Evolutionary conservation across 192 early-diverging fungal genomes (phyloP).

Genomic region (Lobosporangium transversale): DNA sequence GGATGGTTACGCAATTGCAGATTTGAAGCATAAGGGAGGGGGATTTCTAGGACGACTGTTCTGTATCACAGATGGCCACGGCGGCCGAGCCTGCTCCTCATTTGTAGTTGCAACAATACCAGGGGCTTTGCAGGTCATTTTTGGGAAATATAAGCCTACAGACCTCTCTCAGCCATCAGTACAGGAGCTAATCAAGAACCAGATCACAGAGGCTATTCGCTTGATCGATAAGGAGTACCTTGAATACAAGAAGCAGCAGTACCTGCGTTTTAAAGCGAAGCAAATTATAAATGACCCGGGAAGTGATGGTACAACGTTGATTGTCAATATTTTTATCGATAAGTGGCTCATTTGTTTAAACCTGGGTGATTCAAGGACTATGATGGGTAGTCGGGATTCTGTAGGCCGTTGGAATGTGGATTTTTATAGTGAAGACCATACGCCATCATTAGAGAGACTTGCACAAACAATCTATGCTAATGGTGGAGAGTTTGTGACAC

Average conservation of each 20-base stretch:
- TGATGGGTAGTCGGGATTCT: constrained; percentile 50
- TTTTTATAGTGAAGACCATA: constrained; percentile 67
- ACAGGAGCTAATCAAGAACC: constrained; percentile 55
- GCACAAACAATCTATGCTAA: constrained; percentile 64
- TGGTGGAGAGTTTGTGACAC: constrained; percentile 69
- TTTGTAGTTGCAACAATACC: constrained; percentile 63
- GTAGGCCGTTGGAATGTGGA: constrained; percentile 62
- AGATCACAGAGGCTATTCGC: constrained; percentile 57
- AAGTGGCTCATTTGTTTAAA: constrained; percentile 67
- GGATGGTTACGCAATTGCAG: constrained; percentile 62
- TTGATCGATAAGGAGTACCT: constrained; percentile 63
- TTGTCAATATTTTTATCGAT: constrained; percentile 66
- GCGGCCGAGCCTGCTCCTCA: constrained; percentile 63
- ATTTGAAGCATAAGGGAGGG: constrained; percentile 49
- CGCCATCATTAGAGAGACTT: constrained; percentile 65
- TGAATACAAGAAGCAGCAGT: constrained; percentile 60
- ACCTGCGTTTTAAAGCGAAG: constrained; percentile 25
- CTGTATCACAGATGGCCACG: constrained; percentile 68
- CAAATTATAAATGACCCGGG: constrained; percentile 37
- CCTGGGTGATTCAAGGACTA: constrained; percentile 65
- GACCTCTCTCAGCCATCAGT: constrained; percentile 40
- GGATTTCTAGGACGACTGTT: constrained; percentile 56
- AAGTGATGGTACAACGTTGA: constrained; percentile 66
- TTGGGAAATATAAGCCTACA: constrained; percentile 47
- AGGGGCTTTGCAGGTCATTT: constrained; percentile 56